phyloP scores from a whole-genome alignment of 2,329 filamentous ascomycete genomes.

The Neocatenulostroma microsporum region DNA sequence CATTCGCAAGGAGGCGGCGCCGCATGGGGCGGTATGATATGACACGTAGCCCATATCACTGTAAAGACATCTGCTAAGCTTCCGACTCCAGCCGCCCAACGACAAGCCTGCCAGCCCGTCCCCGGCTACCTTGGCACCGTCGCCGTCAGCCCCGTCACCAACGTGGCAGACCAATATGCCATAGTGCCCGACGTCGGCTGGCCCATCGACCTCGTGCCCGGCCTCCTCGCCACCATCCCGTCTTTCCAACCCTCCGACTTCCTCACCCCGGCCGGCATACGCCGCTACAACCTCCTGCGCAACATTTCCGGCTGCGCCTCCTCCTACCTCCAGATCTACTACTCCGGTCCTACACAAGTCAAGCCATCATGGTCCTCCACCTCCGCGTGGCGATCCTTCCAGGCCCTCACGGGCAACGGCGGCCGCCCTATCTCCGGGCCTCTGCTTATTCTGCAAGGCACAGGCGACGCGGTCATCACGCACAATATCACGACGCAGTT shows the following conservation, averaged over 20 bases:
- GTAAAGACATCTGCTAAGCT: no score
- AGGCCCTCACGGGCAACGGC: no score
- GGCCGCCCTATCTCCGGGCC: conserved; percentile 30
- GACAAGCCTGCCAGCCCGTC: conserved; percentile 26
- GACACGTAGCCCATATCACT: no score
- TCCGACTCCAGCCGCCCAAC: conserved; percentile 29
- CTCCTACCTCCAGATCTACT: conserved; percentile 11
- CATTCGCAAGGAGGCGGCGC: conserved; percentile 43
- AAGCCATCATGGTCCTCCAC: conserved; percentile 19
- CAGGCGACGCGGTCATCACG: conserved; percentile 17
- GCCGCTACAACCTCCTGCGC: conserved; percentile 12
- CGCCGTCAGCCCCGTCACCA: conserved; percentile 20
- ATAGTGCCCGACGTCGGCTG: conserved; percentile 13
- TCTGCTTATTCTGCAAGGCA: conserved; percentile 34
- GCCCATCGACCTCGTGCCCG: conserved; percentile 16
- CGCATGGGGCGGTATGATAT: no score
- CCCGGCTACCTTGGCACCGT: conserved; percentile 34
- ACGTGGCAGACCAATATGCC: conserved; percentile 24
- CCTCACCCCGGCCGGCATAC: conserved; percentile 23
- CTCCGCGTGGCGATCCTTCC: no score
- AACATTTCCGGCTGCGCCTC: conserved; percentile 16
- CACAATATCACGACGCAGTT: conserved; percentile 14
- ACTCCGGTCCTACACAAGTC: neutral
- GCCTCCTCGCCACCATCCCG: conserved; percentile 20
- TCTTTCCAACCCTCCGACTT: conserved; percentile 22